Conservation (phyloP, 208 protist species). For the Leptomonas pyrrhocoris region DNA sequence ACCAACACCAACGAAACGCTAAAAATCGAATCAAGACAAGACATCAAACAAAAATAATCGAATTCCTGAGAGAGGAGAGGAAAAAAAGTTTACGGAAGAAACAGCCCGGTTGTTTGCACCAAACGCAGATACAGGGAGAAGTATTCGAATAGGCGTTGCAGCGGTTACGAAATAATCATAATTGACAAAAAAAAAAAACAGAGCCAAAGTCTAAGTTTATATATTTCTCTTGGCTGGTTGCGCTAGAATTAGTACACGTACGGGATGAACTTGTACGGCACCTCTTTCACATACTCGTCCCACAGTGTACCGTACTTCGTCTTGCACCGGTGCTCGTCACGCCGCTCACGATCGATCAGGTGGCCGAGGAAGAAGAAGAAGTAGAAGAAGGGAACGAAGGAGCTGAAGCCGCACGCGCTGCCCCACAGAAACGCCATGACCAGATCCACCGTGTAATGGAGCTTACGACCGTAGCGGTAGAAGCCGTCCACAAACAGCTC, state of each 20-base stretch:
- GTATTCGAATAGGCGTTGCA: background rate
- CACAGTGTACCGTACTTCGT: conserved; percentile 95
- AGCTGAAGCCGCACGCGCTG: conserved; percentile 83
- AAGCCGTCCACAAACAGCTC: conserved; percentile 94
- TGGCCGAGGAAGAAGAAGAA: conserved; percentile 93
- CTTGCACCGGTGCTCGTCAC: conserved; percentile 86
- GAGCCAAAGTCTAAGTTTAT: background rate
- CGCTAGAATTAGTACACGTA: conserved; percentile 84
- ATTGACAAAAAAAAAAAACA: background rate
- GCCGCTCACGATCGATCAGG: conserved; percentile 88
- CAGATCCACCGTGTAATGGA: conserved; percentile 95
- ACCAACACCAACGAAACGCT: too few species aligned
- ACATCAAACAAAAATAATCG: background rate
- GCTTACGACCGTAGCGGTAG: conserved; percentile 93
- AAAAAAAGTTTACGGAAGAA: too few species aligned
- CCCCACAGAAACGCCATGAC: conserved; percentile 94
- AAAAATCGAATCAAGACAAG: too few species aligned
- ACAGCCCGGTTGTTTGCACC: too few species aligned
- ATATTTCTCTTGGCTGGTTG: background rate
- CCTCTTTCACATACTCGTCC: conserved; percentile 92
- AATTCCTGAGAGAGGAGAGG: too few species aligned
- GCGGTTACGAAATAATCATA: background rate
- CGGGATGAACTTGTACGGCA: conserved; percentile 96
- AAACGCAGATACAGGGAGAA: too few species aligned
- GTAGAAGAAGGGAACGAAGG: conserved; percentile 96